Evolutionary conservation across 176 grass and related monocot genomes (phyloP), one percentile per base, ranked within the genome.

Genomic region (Themeda triandra): DNA sequence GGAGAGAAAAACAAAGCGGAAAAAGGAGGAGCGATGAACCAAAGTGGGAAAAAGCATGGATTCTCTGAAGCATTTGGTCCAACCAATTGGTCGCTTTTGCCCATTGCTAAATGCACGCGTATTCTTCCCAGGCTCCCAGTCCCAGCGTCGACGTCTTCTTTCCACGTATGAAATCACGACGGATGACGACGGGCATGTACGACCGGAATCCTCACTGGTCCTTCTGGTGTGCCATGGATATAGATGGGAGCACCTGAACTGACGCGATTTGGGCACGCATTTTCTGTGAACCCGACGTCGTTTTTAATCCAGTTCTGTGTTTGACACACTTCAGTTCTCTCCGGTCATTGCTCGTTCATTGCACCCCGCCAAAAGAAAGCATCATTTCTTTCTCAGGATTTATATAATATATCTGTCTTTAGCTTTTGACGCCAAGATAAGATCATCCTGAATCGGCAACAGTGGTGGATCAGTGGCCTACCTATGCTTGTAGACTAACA

Each of bases 81-180:
- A 87, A 87, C 85, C 70, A 91, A 87, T 76, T 13, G 8, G 17
- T 70, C 75, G 81, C 76, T 84, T 84, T 84, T 41, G 15, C 18
- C 23, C 89, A 11, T 60, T 33, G 63, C 67, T 29, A 27, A 15
- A 32, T 68, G 23, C 19, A 25, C 51, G 48, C 14, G 62, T 63
- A 40, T 75, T 44, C n/a, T 28, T 63, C 5, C 49, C 24, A 54
- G 49, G 10, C 40, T 44, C 12, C 37, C 37, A 39, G 37, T 41
- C 59, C n/a, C 76, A 23, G 18, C 76, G 69, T 63, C 54, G 60
- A 64, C 56, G 39, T 79, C 73, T 7, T 76, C 69, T 75, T 76
- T 87, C 80, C 69, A 91, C 76, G 75, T 84, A 53, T 71, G 89
- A 84, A 87, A 80, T 35, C 85, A 87, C 41, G 19, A 13, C 0